phyloP scores from a whole-genome alignment of 108 stramenopile genomes.

The Cyclostephanos tholiformis region DNA sequence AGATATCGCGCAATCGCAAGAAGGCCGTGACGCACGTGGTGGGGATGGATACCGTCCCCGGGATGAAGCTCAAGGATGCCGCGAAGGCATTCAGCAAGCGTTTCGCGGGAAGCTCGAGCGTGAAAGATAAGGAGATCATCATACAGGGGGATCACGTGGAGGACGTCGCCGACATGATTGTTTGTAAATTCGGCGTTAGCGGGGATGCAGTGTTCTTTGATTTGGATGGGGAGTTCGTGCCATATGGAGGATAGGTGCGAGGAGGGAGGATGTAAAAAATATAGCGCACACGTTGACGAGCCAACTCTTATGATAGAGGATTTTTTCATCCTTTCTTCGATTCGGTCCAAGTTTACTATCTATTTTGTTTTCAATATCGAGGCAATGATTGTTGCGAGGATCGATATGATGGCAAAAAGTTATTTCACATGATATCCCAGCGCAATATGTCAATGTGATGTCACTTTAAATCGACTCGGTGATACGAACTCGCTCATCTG shows the following conservation, averaged over 20 bases:
- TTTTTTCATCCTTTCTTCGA: too few species aligned
- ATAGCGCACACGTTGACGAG: too few species aligned
- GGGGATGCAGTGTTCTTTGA: slow-evolving; percentile 75
- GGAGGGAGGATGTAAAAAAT: not conserved
- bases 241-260: slow-evolving; percentile 27
- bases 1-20: slow-evolving; percentile 74
- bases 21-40: slow-evolving; percentile 89
- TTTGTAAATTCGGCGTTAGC: slow-evolving; percentile 79
- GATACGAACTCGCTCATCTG: too few species aligned
- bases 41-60: slow-evolving; percentile 92
- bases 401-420: too few species aligned
- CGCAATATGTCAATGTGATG: too few species aligned
- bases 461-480: too few species aligned
- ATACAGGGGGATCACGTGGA: slow-evolving; percentile 97
- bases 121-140: slow-evolving; percentile 95
- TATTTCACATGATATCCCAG: too few species aligned
- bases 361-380: too few species aligned
- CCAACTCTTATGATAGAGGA: too few species aligned
- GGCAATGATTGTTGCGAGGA: too few species aligned
- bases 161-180: slow-evolving; percentile 91
- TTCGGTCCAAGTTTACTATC: too few species aligned
- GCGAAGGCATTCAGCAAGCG: slow-evolving; percentile 89
- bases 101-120: slow-evolving; percentile 91
- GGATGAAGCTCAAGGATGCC: slow-evolving; percentile 93
- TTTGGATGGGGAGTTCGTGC: slow-evolving; percentile 80